Evolutionary conservation across 768 basidiomycete species (phyloP).

Genomic region (Lactifluus subvellereus): DNA sequence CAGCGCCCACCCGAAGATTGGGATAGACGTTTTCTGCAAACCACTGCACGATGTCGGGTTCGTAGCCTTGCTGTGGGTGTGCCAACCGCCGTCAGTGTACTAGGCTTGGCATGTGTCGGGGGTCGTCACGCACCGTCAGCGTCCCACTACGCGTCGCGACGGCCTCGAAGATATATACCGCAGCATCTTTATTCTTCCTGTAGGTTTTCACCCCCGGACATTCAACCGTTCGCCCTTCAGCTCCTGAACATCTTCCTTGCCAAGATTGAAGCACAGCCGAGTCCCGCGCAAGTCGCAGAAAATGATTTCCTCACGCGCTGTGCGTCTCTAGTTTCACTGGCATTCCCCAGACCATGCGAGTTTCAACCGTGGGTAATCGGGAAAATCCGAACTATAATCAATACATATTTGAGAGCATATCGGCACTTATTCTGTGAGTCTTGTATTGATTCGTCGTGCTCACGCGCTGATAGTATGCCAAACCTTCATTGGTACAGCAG

Average conservation of each 20-base stretch:
- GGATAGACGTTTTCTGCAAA: no score
- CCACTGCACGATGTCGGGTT: no score
- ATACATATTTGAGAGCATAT: slow-evolving; percentile 39
- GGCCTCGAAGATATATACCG: slow-evolving; percentile 87
- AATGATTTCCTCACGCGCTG: slow-evolving; percentile 99
- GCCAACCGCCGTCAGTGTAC: slow-evolving; percentile 32
- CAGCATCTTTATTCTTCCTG: slow-evolving; percentile 83
- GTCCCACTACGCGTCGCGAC: slow-evolving; percentile 89
- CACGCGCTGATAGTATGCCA: background rate
- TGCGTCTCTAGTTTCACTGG: slow-evolving; percentile 37
- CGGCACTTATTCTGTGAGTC: slow-evolving; percentile 73
- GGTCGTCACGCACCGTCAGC: slow-evolving; percentile 48
- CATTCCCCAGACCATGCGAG: slow-evolving; percentile 2
- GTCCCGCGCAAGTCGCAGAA: slow-evolving; percentile 46
- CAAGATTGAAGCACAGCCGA: background rate
- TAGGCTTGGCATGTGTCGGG: background rate
- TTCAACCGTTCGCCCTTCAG: slow-evolving; percentile 70
- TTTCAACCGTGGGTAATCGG: background rate
- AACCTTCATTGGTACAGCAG: slow-evolving; percentile 77
- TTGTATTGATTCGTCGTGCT: background rate
- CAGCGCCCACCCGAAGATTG: no score
- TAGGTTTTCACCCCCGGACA: slow-evolving; percentile 44
- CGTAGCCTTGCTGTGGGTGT: no score
- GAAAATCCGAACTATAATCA: slow-evolving; percentile 95
- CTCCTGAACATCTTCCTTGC: slow-evolving; percentile 66